phyloP scores from a whole-genome alignment of 352 stramenopile species.

The Globisporangium alternatum region DNA sequence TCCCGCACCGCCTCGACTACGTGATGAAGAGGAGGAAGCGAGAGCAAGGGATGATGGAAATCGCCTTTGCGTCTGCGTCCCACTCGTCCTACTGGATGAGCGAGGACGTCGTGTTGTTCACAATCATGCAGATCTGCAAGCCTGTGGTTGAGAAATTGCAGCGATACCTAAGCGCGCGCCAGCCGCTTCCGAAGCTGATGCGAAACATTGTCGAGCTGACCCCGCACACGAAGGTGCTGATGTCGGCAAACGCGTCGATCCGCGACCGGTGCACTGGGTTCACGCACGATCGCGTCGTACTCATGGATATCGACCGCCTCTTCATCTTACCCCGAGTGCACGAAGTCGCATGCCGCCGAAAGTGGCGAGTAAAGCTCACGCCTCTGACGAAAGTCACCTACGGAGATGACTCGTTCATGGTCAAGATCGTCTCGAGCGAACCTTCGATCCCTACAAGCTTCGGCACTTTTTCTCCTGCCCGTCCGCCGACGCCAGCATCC shows the following conservation, averaged over 20 bases:
- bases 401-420: constrained; percentile 78
- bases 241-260: constrained; percentile 74
- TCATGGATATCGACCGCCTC: constrained; percentile 70
- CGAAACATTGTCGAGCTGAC: constrained; percentile 80
- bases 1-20: constrained; percentile 79
- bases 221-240: constrained; percentile 55
- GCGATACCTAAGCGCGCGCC: constrained; percentile 74
- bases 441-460: constrained; percentile 19
- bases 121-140: constrained; percentile 82
- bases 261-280: constrained; percentile 76
- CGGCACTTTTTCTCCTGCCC: constrained; percentile 23
- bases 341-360: constrained; percentile 65
- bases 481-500: constrained; percentile 21
- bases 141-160: constrained; percentile 79
- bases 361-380: constrained; percentile 65
- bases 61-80: constrained; percentile 74
- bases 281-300: constrained; percentile 67
- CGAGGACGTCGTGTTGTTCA: constrained; percentile 84
- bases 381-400: constrained; percentile 52
- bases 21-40: constrained; percentile 69
- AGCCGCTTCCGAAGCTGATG: constrained; percentile 70
- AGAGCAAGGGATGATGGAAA: constrained; percentile 86
- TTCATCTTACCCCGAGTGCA: constrained; percentile 61
- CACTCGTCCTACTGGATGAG: constrained; percentile 90
- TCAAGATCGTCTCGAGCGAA: constrained; percentile 62